Evolutionary conservation across 2,329 filamentous ascomycete genomes (phyloP).

Genomic region (Ceratocystis albifundus): DNA sequence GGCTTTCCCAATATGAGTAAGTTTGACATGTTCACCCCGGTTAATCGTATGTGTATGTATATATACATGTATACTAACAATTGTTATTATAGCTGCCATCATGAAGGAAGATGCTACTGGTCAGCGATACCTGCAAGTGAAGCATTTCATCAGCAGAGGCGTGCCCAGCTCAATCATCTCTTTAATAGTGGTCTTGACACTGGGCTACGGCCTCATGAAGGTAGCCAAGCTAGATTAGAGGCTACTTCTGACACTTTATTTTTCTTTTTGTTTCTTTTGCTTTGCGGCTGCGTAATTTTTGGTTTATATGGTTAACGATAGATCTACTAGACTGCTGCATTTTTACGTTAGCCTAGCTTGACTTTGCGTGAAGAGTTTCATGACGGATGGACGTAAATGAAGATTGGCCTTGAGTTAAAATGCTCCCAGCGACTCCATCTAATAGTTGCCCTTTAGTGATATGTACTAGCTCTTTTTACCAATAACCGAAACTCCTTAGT

Average conservation of each 20-base stretch:
- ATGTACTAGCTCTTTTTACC: conserved; percentile 4
- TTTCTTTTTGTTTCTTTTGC: background rate
- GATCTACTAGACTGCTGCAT: conserved; percentile 1
- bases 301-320: background rate
- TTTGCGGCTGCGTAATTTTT: background rate
- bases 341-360: background rate
- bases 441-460: background rate
- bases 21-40: conserved; percentile 33
- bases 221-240: conserved; percentile 49
- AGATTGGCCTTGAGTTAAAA: background rate
- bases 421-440: background rate
- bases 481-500: background rate
- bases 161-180: conserved; percentile 76
- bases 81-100: conserved; percentile 60
- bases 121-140: conserved; percentile 80
- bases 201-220: conserved; percentile 86
- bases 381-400: background rate
- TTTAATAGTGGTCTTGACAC: conserved; percentile 67
- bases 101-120: conserved; percentile 98
- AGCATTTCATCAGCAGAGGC: conserved; percentile 90
- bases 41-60: background rate
- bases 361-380: background rate
- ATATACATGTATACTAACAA: background rate
- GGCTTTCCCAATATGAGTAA: conserved; percentile 99
- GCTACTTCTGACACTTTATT: conserved; percentile 16